Base-by-base conservation (phyloP, 192 early-diverging fungal genomes). In the Rhizophagus prolifer region DNA sequence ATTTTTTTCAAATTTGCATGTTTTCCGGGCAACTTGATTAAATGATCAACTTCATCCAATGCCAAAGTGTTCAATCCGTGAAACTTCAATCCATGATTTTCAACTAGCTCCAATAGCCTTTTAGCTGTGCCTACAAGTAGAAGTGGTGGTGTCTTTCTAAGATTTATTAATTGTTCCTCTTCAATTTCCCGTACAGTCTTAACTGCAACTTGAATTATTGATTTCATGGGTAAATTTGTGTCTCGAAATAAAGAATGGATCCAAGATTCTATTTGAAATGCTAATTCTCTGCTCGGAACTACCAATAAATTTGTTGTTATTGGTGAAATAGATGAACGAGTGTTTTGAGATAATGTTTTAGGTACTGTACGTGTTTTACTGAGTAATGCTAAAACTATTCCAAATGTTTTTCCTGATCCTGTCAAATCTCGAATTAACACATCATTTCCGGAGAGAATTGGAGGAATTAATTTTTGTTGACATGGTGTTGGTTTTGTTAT, bases 331-430 rank as follows among this genome's bases (percentile, higher is more conserved):
- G 21, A n/a, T 41, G 14, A 3, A 21, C 16, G 16, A 38, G n/a
- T 36, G 4, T 3, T 30, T 65, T 2, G 13, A n/a, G n/a, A 34
- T 41, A 38, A n/a, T 8, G 30, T 38, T 58, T 59, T 73, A 9
- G 60, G 9, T n/a, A 50, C 68, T 25, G 44, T n/a, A 4, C 80
- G 66, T 13, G 79, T 73, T 59, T 83, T 82, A n/a, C 60, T 81
- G 7, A 85, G 78, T 14, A 88, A 70, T 2, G 86, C 58, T 4
- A 88, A 63, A 10, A 85, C 78, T 58, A 88, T 70, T 2, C 86
- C 88, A 76, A 89, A 88, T 23, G 86, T 83, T 72, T 89, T 89
- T 19, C 88, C 88, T 3, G 86, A 87, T 19, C 88, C 88, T 4
- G 88, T 86, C 0, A 80, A 71, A 65, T 89, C 88, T 21, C 86